Conservation (phyloP, 164 flowering plant genomes). For the Vitis rotundifolia region DNA sequence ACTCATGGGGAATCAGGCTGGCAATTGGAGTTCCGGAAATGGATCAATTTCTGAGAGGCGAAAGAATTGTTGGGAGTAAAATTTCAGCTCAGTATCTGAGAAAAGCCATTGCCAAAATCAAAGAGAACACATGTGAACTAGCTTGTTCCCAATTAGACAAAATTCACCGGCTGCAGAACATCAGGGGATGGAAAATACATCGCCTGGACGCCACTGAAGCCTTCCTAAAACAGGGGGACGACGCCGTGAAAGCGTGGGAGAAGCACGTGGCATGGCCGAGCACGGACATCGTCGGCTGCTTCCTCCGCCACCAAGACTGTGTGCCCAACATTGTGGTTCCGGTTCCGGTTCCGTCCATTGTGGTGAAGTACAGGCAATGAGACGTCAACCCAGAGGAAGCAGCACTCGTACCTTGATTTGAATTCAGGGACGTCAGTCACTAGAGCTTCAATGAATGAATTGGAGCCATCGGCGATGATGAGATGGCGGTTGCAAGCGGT, state of each 20-base stretch:
- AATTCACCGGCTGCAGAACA: constrained; percentile 30
- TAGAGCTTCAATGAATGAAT: constrained; percentile 64
- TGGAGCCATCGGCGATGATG: constrained; percentile 87
- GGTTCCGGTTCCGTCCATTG: not conserved
- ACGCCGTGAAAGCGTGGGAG: constrained; percentile 43
- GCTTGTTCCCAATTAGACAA: constrained; percentile 43
- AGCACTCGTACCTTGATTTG: constrained; percentile 50
- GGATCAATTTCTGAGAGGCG: constrained; percentile 31
- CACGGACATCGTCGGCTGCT: constrained; percentile 21
- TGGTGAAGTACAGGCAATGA: constrained; percentile 36
- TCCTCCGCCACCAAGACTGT: constrained; percentile 17
- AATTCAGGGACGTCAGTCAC: constrained; percentile 45
- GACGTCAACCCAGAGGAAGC: constrained; percentile 66
- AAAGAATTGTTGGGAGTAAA: not conserved
- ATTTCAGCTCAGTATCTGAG: constrained; percentile 20
- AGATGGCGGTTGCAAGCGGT: constrained; percentile 44
- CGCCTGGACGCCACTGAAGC: constrained; percentile 50
- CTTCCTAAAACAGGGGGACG: constrained; percentile 28
- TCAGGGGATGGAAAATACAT: constrained; percentile 28
- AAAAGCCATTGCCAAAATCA: constrained; percentile 36
- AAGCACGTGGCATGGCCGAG: constrained; percentile 34
- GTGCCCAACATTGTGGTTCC: not conserved
- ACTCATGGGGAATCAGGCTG: constrained; percentile 43
- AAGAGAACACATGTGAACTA: constrained; percentile 40
- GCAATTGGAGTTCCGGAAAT: constrained; percentile 67